phyloP scores from a whole-genome alignment of 257 asterid genomes.

The Fraxinus quadrangulata region DNA sequence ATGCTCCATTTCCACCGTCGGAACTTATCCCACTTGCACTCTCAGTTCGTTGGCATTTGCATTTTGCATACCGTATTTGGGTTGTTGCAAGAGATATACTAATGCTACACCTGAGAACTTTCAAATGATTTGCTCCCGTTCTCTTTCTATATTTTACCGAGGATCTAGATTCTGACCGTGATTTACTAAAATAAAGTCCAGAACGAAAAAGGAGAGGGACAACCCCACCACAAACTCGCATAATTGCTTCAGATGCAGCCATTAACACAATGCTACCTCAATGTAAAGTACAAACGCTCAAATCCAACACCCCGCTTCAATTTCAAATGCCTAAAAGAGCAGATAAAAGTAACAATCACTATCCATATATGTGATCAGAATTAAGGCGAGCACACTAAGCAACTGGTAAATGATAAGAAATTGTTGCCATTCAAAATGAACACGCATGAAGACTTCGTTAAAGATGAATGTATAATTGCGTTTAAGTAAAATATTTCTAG shows the following conservation, averaged over 20 bases:
- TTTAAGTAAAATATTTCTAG: neutral
- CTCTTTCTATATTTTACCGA: slow-evolving; percentile 39
- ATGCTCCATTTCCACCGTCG: slow-evolving; percentile 42
- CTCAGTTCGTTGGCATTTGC: slow-evolving; percentile 59
- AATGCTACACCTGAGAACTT: slow-evolving; percentile 28
- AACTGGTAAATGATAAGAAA: neutral
- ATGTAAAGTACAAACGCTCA: slow-evolving; percentile 27
- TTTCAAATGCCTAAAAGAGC: slow-evolving; percentile 25
- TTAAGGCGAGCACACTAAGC: neutral
- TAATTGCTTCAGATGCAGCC: slow-evolving; percentile 49
- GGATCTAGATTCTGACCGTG: slow-evolving; percentile 29
- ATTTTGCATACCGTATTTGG: slow-evolving; percentile 27
- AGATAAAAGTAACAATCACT: slow-evolving; percentile 8
- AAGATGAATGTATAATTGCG: neutral
- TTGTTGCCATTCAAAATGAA: neutral
- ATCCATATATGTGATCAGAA: neutral
- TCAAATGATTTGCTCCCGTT: slow-evolving; percentile 23
- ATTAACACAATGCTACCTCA: slow-evolving; percentile 26
- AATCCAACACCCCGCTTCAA: slow-evolving; percentile 20
- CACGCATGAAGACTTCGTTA: neutral
- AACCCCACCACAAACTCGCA: slow-evolving; percentile 37
- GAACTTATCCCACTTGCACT: slow-evolving; percentile 46
- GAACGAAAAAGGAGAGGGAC: slow-evolving; percentile 34
- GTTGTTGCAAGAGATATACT: slow-evolving; percentile 17
- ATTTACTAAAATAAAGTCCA: slow-evolving; percentile 30